Conservation (phyloP, 2,329 filamentous ascomycete genomes). For the Xylaria arbuscula region DNA sequence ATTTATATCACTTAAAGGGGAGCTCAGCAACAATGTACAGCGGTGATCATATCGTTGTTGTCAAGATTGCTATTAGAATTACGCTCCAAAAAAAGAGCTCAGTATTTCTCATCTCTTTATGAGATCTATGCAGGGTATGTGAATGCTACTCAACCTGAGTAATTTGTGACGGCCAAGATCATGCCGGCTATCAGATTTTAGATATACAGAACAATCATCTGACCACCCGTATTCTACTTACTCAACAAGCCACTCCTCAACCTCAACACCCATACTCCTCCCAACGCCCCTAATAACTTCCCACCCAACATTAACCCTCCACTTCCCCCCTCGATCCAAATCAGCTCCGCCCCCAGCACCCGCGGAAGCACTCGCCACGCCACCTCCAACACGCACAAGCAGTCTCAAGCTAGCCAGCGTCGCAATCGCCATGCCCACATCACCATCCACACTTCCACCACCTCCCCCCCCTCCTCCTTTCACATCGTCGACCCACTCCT, state of each 20-base stretch:
- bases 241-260: slow-evolving; percentile 80
- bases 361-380: slow-evolving; percentile 77
- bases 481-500: slow-evolving; percentile 62
- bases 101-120: background rate
- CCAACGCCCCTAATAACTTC: slow-evolving; percentile 78
- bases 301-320: slow-evolving; percentile 83
- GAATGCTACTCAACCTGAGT: background rate
- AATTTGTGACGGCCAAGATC: background rate
- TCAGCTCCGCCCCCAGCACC: slow-evolving; percentile 71
- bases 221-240: slow-evolving; percentile 49
- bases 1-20: background rate
- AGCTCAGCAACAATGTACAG: slow-evolving; percentile 13
- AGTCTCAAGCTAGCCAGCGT: slow-evolving; percentile 78
- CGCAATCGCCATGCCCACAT: slow-evolving; percentile 73
- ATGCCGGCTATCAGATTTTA: background rate
- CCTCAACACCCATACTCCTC: slow-evolving; percentile 78
- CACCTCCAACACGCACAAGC: slow-evolving; percentile 73
- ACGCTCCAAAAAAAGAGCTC: background rate
- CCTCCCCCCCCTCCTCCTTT: slow-evolving; percentile 50
- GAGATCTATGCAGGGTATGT: background rate
- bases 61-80: slow-evolving; percentile 5
- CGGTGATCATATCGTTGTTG: background rate
- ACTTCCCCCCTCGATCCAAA: slow-evolving; percentile 77
- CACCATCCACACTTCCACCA: slow-evolving; percentile 58
- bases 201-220: too few relatives aligned